phyloP scores from a whole-genome alignment of 805 yeast species.

The Metschnikowia anglica region DNA sequence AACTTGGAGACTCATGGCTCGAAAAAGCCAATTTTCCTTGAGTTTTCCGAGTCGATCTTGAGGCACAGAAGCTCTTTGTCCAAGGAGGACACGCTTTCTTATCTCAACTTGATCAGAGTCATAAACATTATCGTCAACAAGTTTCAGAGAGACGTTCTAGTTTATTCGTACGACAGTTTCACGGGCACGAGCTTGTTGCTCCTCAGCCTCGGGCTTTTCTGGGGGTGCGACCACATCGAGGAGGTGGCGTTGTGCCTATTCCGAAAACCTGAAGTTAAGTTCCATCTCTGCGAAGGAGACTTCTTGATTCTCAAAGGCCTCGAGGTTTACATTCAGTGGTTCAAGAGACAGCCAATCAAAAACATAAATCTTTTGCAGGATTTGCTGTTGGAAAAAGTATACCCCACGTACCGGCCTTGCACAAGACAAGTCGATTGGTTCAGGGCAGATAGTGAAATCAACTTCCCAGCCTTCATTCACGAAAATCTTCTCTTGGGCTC shows the following conservation, averaged over 20 bases:
- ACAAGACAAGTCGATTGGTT: constrained; percentile 33
- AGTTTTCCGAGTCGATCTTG: constrained; percentile 35
- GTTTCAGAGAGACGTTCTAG: constrained; percentile 25
- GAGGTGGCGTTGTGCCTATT: constrained; percentile 27
- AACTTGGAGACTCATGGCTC: constrained; percentile 10
- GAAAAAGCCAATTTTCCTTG: constrained; percentile 25
- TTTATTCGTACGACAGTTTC: constrained; percentile 40
- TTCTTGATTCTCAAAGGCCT: constrained; percentile 29
- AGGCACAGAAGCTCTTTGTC: constrained; percentile 23
- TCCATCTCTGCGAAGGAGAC: constrained; percentile 33
- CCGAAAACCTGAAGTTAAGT: constrained; percentile 21
- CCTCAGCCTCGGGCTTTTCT: constrained; percentile 20
- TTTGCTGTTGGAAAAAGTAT: constrained; percentile 2
- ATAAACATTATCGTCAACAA: constrained; percentile 23
- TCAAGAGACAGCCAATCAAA: constrained; percentile 18
- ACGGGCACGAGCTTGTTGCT: constrained; percentile 34
- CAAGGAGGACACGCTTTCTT: constrained; percentile 26
- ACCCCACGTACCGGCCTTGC: constrained; percentile 4
- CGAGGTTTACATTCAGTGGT: constrained; percentile 30
- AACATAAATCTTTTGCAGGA: constrained; percentile 5
- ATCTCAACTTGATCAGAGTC: constrained; percentile 32
- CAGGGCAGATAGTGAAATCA: constrained; percentile 29
- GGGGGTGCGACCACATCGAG: constrained; percentile 22
- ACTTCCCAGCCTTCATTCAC: constrained; percentile 35
- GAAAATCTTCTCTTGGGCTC: constrained; percentile 35